Conservation (phyloP, 2,329 filamentous ascomycete species). For the Xylariaceae sp. region DNA sequence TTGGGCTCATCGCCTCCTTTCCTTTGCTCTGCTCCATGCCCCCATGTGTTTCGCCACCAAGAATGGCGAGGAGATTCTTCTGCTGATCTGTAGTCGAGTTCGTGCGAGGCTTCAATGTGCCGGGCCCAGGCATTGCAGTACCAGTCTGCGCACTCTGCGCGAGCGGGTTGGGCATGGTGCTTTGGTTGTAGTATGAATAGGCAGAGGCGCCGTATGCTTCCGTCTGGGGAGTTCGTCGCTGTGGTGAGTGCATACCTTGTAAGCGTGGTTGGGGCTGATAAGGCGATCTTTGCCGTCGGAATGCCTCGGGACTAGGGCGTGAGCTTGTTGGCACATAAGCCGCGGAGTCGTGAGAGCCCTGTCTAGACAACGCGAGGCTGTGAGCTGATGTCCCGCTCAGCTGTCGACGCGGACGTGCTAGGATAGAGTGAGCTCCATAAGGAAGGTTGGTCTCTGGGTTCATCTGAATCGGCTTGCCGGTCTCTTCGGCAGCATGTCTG, state of each 20-base stretch:
- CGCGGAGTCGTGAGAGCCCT: conserved; percentile 13
- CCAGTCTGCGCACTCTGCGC: conserved; percentile 27
- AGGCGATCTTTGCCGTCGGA: conserved; percentile 20
- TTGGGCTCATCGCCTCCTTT: conserved; percentile 28
- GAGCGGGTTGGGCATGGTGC: conserved; percentile 23
- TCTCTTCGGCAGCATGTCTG: conserved; percentile 28
- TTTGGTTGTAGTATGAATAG: conserved; percentile 25
- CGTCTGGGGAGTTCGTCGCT: conserved; percentile 17
- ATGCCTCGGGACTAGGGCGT: conserved; percentile 19
- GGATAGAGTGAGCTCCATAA: conserved; percentile 38
- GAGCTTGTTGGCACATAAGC: conserved; percentile 18
- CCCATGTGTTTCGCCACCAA: conserved; percentile 47
- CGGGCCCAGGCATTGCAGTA: conserved; percentile 29
- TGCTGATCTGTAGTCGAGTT: conserved; percentile 42
- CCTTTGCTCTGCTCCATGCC: conserved; percentile 27
- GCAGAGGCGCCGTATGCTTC: conserved; percentile 17
- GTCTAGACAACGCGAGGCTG: conserved; percentile 16
- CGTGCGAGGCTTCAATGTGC: conserved; percentile 32
- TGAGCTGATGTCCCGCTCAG: conserved; percentile 20
- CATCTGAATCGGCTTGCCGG: conserved; percentile 32
- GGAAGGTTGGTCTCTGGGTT: conserved; percentile 39
- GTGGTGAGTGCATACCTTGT: conserved; percentile 18
- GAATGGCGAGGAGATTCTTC: conserved; percentile 58
- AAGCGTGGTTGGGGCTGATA: conserved; percentile 15
- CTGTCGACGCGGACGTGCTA: conserved; percentile 37